Conservation (phyloP, 305 asterid genomes). For the Fraxinus angustifolia region DNA sequence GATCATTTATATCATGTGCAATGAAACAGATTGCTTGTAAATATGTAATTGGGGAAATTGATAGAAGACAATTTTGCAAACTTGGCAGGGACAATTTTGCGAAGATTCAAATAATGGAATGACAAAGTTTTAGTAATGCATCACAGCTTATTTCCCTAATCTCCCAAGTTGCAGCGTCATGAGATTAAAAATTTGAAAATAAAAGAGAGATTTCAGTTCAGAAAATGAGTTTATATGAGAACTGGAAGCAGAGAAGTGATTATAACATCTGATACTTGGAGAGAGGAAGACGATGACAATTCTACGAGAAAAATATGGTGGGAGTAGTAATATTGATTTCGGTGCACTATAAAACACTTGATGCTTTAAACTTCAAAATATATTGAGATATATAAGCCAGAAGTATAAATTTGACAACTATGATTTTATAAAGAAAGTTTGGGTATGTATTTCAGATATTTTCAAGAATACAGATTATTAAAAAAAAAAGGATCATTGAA, state of each 20-base stretch:
- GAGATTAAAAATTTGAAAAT: neutral
- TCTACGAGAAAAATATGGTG: neutral
- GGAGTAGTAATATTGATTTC: neutral
- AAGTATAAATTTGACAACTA: neutral
- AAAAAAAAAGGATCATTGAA: neutral
- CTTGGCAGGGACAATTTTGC: neutral
- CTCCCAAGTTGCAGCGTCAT: neutral
- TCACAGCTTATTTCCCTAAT: neutral
- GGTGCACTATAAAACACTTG: neutral
- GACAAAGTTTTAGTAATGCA: neutral
- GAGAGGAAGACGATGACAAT: neutral
- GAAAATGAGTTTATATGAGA: neutral
- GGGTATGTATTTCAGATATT: neutral
- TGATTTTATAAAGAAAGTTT: neutral
- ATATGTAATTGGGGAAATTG: neutral
- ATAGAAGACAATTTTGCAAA: neutral
- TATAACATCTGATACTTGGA: neutral
- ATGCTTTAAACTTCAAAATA: neutral
- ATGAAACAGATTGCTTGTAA: neutral
- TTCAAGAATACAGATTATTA: neutral
- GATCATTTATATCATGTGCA: slow-evolving; percentile 1
- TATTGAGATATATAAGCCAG: neutral
- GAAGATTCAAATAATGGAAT: neutral
- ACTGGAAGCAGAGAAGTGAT: neutral
- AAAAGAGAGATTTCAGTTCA: neutral